Evolutionary conservation across 768 basidiomycete genomes (phyloP).

Genomic region (Mycena alexandri): DNA sequence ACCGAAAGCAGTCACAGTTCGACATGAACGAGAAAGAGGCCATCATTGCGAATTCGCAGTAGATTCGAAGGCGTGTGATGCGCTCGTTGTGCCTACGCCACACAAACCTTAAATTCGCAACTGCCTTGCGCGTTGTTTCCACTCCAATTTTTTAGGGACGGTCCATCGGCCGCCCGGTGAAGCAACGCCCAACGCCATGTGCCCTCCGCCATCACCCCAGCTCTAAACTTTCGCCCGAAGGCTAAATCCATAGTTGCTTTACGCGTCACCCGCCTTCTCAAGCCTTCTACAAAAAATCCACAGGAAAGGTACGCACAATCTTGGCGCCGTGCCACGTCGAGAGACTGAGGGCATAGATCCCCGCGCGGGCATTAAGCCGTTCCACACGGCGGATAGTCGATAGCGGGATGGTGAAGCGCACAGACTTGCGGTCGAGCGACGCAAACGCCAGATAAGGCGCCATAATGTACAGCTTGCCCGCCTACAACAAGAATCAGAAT

Average conservation of each 20-base stretch:
- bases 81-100: too few species aligned
- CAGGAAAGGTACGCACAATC: constrained; percentile 69
- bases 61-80: too few species aligned
- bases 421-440: constrained; percentile 92
- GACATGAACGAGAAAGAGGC: too few species aligned
- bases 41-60: too few species aligned
- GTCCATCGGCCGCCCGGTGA: too few species aligned
- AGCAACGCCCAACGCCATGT: too few species aligned
- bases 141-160: too few species aligned
- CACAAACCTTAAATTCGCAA: too few species aligned
- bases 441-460: constrained; percentile 92
- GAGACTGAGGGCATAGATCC: constrained; percentile 95
- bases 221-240: constrained; percentile 6
- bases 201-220: too few species aligned
- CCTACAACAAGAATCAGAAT: constrained; percentile 59
- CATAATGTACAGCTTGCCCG: constrained; percentile 90
- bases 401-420: constrained; percentile 90
- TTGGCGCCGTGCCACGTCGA: constrained; percentile 95
- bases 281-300: constrained; percentile 2
- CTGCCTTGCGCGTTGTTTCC: too few species aligned
- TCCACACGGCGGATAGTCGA: constrained; percentile 95
- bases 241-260: constrained; percentile 19
- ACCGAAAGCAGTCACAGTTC: too few species aligned
- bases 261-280: constrained; percentile 26
- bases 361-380: constrained; percentile 91